These are phyloP conservation scores for Paraphaeosphaeria minitans DNA, from an alignment of 2,329 filamentous ascomycete species.

Conservation along the genomic window DNA sequence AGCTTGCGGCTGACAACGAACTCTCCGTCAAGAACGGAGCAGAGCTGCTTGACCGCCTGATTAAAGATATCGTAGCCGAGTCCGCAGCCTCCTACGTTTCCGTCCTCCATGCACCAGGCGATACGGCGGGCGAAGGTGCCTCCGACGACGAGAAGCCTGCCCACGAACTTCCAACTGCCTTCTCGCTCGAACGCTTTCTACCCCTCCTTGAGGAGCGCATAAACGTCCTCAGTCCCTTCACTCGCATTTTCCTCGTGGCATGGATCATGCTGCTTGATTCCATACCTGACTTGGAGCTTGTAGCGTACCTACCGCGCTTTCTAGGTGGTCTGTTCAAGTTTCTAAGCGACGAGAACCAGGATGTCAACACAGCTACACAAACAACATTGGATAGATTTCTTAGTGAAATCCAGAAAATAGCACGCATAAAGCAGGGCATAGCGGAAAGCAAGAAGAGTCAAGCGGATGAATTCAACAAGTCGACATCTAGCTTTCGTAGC, in stretches of 20 bases:
- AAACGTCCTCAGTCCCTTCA: slow-evolving; percentile 92
- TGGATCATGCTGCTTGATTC: slow-evolving; percentile 96
- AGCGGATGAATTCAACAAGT: slow-evolving; percentile 69
- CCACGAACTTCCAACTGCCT: slow-evolving; percentile 73
- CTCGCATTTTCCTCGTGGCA: slow-evolving; percentile 89
- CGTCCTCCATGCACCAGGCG: slow-evolving; percentile 70
- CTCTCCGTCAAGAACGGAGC: slow-evolving; percentile 98
- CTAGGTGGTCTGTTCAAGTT: slow-evolving; percentile 89
- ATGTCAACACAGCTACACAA: slow-evolving; percentile 95
- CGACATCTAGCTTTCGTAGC: slow-evolving; percentile 60
- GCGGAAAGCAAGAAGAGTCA: slow-evolving; percentile 77
- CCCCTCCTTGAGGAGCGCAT: slow-evolving; percentile 93
- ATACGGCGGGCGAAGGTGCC: slow-evolving; percentile 53
- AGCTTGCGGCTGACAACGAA: slow-evolving; percentile 95
- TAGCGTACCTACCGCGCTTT: slow-evolving; percentile 90
- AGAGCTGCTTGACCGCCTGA: slow-evolving; percentile 88
- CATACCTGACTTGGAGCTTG: slow-evolving; percentile 93
- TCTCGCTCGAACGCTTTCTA: slow-evolving; percentile 89
- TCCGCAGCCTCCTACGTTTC: slow-evolving; percentile 95
- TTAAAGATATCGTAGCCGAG: slow-evolving; percentile 96
- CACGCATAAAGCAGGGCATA: slow-evolving; percentile 88
- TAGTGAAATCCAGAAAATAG: slow-evolving; percentile 91
- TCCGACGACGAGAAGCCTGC: slow-evolving; percentile 25
- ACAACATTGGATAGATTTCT: slow-evolving; percentile 87
- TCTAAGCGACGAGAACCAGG: slow-evolving; percentile 84